These are phyloP conservation scores for Gynochthodes officinalis DNA, from an alignment of 257 asterid genomes.

Conservation along the genomic window DNA sequence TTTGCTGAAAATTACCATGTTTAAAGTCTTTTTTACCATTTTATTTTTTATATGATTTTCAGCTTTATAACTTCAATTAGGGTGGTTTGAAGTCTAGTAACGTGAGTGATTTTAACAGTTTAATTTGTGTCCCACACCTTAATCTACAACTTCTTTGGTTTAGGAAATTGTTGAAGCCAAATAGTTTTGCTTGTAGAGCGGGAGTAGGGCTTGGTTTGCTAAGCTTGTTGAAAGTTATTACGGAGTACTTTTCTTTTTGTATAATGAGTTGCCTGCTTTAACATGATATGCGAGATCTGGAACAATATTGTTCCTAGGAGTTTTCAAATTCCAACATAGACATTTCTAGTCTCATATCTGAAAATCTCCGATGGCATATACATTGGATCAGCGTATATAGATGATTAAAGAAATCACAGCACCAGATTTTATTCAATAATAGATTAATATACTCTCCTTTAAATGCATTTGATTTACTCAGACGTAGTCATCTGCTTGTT, in stretches of 20 bases:
- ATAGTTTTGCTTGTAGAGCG: not conserved
- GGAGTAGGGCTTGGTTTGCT: not conserved
- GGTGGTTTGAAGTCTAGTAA: not conserved
- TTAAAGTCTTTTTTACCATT: not conserved
- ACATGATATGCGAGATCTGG: not conserved
- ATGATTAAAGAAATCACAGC: not conserved
- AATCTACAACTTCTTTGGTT: not conserved
- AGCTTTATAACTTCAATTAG: not conserved
- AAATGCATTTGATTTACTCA: not conserved
- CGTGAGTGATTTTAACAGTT: not conserved
- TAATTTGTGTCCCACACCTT: not conserved
- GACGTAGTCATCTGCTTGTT: not conserved
- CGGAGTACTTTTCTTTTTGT: constrained; percentile 10
- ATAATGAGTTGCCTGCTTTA: not conserved
- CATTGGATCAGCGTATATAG: not conserved
- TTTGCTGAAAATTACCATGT: too few relatives aligned
- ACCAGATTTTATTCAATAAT: not conserved
- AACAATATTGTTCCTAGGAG: not conserved
- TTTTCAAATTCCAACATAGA: not conserved
- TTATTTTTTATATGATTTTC: not conserved
- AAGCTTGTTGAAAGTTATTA: not conserved
- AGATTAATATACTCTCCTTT: not conserved
- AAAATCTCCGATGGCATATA: not conserved
- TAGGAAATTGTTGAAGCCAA: not conserved
- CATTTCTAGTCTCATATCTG: not conserved